Percentiles rank a stretch among this genome's conserved stretches.
Evolutionary conservation across 495 filamentous ascomycete genomes (phyloP).

Genomic region (Podospora sp.): DNA sequence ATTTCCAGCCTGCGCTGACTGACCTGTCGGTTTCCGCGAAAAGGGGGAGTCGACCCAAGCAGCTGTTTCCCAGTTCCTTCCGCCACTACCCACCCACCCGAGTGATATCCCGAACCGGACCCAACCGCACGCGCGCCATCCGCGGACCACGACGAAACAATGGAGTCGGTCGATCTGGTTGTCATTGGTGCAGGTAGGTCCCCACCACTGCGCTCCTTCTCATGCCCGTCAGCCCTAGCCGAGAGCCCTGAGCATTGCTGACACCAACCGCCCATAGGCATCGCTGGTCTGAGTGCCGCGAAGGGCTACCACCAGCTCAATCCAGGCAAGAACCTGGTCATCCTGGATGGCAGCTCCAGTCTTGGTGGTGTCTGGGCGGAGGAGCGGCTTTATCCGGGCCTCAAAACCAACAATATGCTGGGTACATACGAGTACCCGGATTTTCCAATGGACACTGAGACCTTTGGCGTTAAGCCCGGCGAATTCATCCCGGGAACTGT

Average conservation of each 20-base stretch:
- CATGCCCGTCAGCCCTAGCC: background rate
- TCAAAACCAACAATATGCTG: constrained; percentile 62
- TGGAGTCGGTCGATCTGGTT: constrained; percentile 49
- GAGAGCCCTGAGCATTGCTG: background rate
- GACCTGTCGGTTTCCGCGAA: background rate
- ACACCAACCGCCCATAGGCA: constrained; percentile 32
- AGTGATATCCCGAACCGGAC: background rate
- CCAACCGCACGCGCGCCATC: background rate
- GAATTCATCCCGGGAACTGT: constrained; percentile 70
- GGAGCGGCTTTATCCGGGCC: constrained; percentile 64
- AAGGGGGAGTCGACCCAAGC: background rate
- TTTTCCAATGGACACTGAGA: constrained; percentile 66
- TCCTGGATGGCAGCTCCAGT: constrained; percentile 42
- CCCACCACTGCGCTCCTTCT: background rate
- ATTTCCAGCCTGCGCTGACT: background rate
- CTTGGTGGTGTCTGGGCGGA: constrained; percentile 74
- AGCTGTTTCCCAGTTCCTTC: background rate
- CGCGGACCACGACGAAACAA: constrained; percentile 23
- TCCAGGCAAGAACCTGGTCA: constrained; percentile 38
- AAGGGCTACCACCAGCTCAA: constrained; percentile 47
- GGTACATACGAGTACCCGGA: constrained; percentile 75
- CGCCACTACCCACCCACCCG: background rate
- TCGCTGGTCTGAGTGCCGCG: constrained; percentile 46
- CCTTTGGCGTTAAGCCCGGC: constrained; percentile 60
- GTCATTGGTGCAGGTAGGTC: constrained; percentile 50